Evolutionary conservation across 2,329 filamentous ascomycete genomes (phyloP).

Genomic region (Curvularia sp.): DNA sequence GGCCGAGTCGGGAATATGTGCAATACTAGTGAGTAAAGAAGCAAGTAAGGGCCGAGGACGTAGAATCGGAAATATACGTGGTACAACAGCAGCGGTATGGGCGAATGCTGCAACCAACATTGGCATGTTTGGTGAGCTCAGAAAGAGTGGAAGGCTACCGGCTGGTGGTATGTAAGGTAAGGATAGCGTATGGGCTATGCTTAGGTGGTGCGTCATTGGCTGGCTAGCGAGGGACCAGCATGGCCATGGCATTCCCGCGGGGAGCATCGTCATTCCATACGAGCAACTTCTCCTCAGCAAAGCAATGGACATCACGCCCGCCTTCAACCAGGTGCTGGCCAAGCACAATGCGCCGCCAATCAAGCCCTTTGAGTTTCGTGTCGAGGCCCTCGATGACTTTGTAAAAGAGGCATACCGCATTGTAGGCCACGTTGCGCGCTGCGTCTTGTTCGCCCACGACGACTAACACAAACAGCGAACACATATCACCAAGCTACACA

Average conservation of each 20-base stretch:
- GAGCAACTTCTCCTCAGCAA: slow-evolving; percentile 26
- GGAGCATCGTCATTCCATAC: slow-evolving; percentile 36
- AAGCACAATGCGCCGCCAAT: slow-evolving; percentile 63
- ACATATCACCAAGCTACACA: slow-evolving; percentile 80
- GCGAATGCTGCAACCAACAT: too few relatives aligned
- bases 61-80: too few relatives aligned
- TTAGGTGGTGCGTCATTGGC: slow-evolving; percentile 25
- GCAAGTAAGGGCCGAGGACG: too few relatives aligned
- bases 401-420: slow-evolving; percentile 94
- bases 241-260: slow-evolving; percentile 31
- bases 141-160: background rate
- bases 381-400: slow-evolving; percentile 74
- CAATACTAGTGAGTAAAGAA: background rate
- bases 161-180: background rate
- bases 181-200: too few relatives aligned
- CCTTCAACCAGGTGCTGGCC: slow-evolving; percentile 73
- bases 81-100: background rate
- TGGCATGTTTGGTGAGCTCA: background rate
- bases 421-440: slow-evolving; percentile 60
- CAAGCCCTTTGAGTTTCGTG: slow-evolving; percentile 52
- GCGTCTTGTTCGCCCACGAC: slow-evolving; percentile 18
- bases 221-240: slow-evolving; percentile 25
- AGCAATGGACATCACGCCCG: slow-evolving; percentile 66
- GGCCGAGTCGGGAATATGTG: too few relatives aligned
- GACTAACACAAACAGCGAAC: slow-evolving; percentile 67